Base-by-base conservation (phyloP, 2,329 filamentous ascomycete species). In the Kalmusia sp. region DNA sequence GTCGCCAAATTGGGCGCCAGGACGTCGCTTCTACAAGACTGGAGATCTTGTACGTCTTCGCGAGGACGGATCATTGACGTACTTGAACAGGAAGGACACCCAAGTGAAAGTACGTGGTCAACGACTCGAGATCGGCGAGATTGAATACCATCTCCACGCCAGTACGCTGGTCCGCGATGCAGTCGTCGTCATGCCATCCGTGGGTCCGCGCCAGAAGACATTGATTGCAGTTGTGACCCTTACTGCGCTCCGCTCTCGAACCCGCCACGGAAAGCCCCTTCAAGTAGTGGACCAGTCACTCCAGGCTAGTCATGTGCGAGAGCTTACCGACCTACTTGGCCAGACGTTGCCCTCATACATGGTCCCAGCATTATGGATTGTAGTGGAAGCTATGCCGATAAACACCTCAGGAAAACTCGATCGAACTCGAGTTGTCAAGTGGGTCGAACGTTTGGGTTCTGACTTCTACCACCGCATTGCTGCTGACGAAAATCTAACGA, bases 91-190 rank as follows among this genome's bases (percentile, higher is more conserved):
- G 4, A 66, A 62, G 30, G 65, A 68, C 30, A 54, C 52, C 1
- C 61, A 64, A 43, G 52, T 65, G 28, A 68, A 68, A 49, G 31
- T 68, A 5, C 52, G 57, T 12, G 65, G 65, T 25, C 61, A 60
- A 17, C 53, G 63, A 4, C 21, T 66, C 9, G 65, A 68, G 33
- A 51, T 65, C 3, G 58, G 55, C 2, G 61, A 66, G 22, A 56
- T 68, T 8, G 65, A 68, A 34, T 51, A 62, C 17, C 51, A 43
- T 21, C 25, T 43, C 2, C 25, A 43, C 22, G 8, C 39, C 6
- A 43, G 39, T 19, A 30, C 25, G 9, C 25, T 43, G n/a, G 39
- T 43, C 7, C 39, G 39, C 25, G 39, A 43, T 30, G 39, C 39
- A 21, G 39, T 43, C n/a, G 11, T 43, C 4, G 27, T 43, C 25